A percentile compares a stretch with the other conserved stretches of the same genome.
Evolutionary conservation across 1,284 basidiomycete genomes (phyloP).

Genomic region (Pseudozyma hubeiensis): DNA sequence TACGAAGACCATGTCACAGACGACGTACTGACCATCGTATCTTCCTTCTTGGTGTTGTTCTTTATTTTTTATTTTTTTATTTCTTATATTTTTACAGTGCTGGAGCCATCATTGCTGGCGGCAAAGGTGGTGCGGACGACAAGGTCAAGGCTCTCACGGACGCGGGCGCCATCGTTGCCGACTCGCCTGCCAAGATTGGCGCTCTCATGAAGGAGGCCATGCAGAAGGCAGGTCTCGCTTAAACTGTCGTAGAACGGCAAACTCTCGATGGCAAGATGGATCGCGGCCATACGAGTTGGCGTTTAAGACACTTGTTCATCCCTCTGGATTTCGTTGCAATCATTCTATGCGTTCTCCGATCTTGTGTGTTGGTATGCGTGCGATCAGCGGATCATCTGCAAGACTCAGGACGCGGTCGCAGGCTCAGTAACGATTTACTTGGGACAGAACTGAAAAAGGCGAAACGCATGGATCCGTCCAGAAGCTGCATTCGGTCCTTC

Average conservation of each 20-base stretch:
- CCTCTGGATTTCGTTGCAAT: no score
- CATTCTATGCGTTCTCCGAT: no score
- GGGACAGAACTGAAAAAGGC: no score
- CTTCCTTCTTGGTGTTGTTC: constrained; percentile 3
- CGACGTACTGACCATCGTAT: not conserved
- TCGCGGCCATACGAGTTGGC: no score
- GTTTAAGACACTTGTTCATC: no score
- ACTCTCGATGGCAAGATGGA: no score
- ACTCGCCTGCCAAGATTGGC: constrained; percentile 79
- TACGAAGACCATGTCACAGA: not conserved
- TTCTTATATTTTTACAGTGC: constrained; percentile 10
- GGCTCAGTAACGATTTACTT: no score
- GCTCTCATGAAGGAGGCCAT: constrained; percentile 67
- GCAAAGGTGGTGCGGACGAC: constrained; percentile 94
- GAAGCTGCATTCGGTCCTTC: no score
- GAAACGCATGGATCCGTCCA: no score
- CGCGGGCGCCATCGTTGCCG: constrained; percentile 92
- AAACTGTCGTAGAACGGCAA: constrained; percentile 11
- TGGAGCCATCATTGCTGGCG: constrained; percentile 94
- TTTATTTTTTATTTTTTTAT: not conserved
- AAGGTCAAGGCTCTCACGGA: constrained; percentile 94
- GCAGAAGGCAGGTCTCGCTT: constrained; percentile 61
- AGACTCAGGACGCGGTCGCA: no score
- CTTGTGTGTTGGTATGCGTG: no score
- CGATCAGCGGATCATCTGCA: no score